Conservation (phyloP, 2,329 filamentous ascomycete genomes). For the Pseudogymnoascus verrucosus region DNA sequence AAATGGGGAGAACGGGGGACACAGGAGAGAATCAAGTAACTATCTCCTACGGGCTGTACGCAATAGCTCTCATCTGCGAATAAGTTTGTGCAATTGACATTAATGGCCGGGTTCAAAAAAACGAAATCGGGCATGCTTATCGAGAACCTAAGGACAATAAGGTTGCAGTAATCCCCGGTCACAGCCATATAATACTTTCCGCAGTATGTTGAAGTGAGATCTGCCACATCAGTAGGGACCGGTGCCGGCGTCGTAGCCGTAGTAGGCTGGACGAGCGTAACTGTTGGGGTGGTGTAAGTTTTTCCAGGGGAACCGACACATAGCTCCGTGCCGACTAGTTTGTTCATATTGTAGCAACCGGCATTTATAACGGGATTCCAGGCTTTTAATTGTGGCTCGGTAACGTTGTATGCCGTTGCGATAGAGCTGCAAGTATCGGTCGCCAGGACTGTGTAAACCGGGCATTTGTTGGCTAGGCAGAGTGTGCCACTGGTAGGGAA, state of each 20-base stretch:
- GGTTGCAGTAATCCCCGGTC: slow-evolving; percentile 30
- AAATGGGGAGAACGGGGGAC: background rate
- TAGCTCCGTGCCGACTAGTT: background rate
- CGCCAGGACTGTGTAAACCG: background rate
- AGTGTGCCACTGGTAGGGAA: background rate
- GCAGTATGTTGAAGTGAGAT: slow-evolving; percentile 21
- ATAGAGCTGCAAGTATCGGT: slow-evolving; percentile 1
- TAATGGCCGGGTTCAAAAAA: slow-evolving; percentile 29
- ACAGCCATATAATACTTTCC: slow-evolving; percentile 26
- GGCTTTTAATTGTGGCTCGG: background rate
- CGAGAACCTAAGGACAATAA: slow-evolving; percentile 24
- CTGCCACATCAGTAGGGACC: slow-evolving; percentile 12
- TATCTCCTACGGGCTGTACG: slow-evolving; percentile 27
- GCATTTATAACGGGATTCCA: slow-evolving; percentile 9
- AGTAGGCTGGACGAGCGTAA: slow-evolving; percentile 12
- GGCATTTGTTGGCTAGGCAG: slow-evolving; percentile 1
- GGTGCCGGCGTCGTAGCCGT: background rate
- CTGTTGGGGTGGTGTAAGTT: slow-evolving; percentile 12
- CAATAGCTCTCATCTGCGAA: slow-evolving; percentile 28
- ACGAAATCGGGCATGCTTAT: slow-evolving; percentile 29
- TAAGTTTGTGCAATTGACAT: slow-evolving; percentile 30
- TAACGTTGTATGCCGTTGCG: background rate
- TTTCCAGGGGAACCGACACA: slow-evolving; percentile 11
- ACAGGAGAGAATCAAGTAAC: background rate
- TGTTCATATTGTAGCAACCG: slow-evolving; percentile 2